These are phyloP conservation scores for Nadsonia starkeyi-henricii DNA, from an alignment of 1,139 yeast genomes.

Conservation along the genomic window DNA sequence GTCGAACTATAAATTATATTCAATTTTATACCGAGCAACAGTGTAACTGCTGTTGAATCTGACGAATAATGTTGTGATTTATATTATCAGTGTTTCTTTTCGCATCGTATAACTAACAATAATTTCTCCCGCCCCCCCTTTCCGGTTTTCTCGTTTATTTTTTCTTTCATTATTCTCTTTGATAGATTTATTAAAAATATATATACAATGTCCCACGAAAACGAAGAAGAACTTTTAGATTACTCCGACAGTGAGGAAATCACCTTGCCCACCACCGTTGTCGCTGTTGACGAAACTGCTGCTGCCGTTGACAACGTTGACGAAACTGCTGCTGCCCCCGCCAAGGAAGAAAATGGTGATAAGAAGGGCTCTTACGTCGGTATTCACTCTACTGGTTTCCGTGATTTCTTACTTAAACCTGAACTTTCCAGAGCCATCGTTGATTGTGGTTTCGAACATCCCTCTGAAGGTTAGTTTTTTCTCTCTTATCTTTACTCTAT, in stretches of 20 bases:
- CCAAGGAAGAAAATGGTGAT: constrained; percentile 43
- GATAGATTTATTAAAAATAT: not conserved
- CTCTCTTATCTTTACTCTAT: not conserved
- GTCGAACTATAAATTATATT: too few species aligned
- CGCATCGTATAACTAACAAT: too few species aligned
- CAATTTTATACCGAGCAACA: too few species aligned
- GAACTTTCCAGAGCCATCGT: constrained; percentile 95
- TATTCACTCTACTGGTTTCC: constrained; percentile 95
- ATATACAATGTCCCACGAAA: constrained; percentile 51
- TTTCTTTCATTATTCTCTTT: too few species aligned
- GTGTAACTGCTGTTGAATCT: too few species aligned
- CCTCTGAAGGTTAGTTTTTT: constrained; percentile 78
- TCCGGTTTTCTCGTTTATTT: too few species aligned
- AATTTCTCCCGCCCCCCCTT: too few species aligned
- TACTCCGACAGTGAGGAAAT: constrained; percentile 97
- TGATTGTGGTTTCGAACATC: constrained; percentile 99
- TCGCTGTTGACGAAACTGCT: constrained; percentile 22
- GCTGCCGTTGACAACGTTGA: constrained; percentile 14
- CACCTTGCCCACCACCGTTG: constrained; percentile 50
- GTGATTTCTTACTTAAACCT: constrained; percentile 92
- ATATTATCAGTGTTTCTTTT: too few species aligned
- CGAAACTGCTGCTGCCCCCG: constrained; percentile 18
- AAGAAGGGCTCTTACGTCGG: constrained; percentile 97
- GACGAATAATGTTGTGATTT: too few species aligned
- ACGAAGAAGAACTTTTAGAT: constrained; percentile 97